Evolutionary conservation across 306 rosid genomes (phyloP), one percentile per base, ranked within the genome.

Genomic region (Delonix regia): DNA sequence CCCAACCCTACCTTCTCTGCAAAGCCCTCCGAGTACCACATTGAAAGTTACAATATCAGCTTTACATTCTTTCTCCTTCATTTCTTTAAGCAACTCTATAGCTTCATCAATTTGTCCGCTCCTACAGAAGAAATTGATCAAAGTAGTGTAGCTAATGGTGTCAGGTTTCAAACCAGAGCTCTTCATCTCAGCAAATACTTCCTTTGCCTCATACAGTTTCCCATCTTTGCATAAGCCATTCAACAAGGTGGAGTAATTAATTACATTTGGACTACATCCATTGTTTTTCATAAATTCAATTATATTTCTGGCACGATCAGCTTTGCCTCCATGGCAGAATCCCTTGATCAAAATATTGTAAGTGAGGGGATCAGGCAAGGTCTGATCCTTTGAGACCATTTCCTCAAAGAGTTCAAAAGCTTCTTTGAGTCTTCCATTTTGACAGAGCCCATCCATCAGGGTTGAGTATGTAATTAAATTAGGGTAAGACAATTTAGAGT

Each of bases 321-420:
- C 85, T 67, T 92, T 85, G 19, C 95, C 92, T 77, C 38, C 87
- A 25, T 76, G 83, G 74, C 91, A 94, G 74, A 94, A 90, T 10
- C 99, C 99, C 22, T 86, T 82, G 73, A 92, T 91, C 89, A 90
- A 71, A 78, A 83, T 79, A 79, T 90, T 92, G 91, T 89, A 94
- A 25, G 92, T 87, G 39, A 92, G 77, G 22, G 84, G 92, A 75
- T 94, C 97, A 4, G 99, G 99, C 33, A 88, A 38, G 25, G 91
- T 85, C 39, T 77, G 79, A 67, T 92, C 87, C 89, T 78, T 86
- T 0, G 91, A 87, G 44, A 90, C 72, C 97, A 94, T 92, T 69
- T 88, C 88, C 84, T 94, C 99, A 14, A 94, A 94, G 59, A 90
- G 80, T 9, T 90, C 91, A 72, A 92, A 86, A 70, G 97, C 97